Percentiles rank a stretch among this genome's conserved stretches.
These are phyloP conservation scores for Diplotaxis tenuifolia DNA, from an alignment of 345 rosid species.

Conservation along the genomic window DNA sequence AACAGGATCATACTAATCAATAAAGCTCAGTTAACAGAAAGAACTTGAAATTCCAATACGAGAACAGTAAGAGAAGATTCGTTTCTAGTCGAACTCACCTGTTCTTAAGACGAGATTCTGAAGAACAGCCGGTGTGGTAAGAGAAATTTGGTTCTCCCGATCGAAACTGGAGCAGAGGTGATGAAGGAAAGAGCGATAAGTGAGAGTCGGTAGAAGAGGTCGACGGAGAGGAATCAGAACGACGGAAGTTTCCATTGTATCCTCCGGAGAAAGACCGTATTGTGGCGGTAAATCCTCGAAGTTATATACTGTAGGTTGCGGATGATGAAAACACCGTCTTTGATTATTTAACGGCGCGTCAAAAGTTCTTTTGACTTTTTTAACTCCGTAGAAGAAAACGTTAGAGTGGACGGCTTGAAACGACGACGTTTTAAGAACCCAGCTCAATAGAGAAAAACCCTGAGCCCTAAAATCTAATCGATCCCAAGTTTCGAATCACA, in stretches of 20 bases:
- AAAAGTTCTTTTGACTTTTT: background rate
- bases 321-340: background rate
- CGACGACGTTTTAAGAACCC: conserved; percentile 11
- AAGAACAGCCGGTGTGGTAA: conserved; percentile 36
- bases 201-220: conserved; percentile 39
- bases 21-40: conserved; percentile 2
- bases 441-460: background rate
- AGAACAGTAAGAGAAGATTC: background rate
- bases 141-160: conserved; percentile 41
- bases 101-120: conserved; percentile 28
- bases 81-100: conserved; percentile 9
- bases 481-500: background rate
- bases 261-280: no score
- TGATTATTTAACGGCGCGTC: conserved; percentile 19
- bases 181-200: conserved; percentile 45
- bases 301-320: no score
- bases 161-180: conserved; percentile 47
- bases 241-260: background rate
- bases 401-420: background rate
- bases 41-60: no score
- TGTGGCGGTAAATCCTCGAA: no score
- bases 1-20: background rate
- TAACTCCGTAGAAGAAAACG: background rate
- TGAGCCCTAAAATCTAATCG: conserved; percentile 26
- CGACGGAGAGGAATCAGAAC: conserved; percentile 10